Conservation (phyloP, 805 yeast genomes). For the Yamadazyma olivae region DNA sequence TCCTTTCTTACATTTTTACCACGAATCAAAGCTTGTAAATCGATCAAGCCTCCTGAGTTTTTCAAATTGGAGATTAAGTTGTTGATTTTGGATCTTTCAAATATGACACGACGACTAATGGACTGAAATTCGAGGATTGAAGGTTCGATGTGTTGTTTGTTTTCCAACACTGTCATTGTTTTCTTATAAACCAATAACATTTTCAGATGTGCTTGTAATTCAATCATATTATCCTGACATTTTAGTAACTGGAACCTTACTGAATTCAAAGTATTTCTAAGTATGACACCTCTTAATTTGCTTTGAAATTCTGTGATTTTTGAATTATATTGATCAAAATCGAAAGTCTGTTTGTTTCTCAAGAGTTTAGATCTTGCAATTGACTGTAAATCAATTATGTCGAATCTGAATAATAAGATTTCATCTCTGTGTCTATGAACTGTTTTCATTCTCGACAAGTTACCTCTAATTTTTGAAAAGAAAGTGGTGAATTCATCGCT, state of each 20-base stretch:
- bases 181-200: constrained; percentile 18
- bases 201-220: constrained; percentile 39
- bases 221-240: constrained; percentile 17
- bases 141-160: constrained; percentile 20
- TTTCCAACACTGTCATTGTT: constrained; percentile 19
- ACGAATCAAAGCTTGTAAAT: constrained; percentile 39
- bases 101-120: constrained; percentile 22
- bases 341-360: constrained; percentile 6
- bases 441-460: constrained; percentile 27
- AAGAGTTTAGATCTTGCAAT: constrained; percentile 26
- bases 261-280: constrained; percentile 20
- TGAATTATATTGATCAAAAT: constrained; percentile 14
- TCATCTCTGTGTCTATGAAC: constrained; percentile 34
- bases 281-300: constrained; percentile 36
- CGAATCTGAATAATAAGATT: constrained; percentile 23
- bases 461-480: constrained; percentile 53
- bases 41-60: constrained; percentile 17
- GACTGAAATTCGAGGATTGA: constrained; percentile 28
- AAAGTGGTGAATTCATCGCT: constrained; percentile 47
- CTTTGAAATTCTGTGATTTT: constrained; percentile 38
- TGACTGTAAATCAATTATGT: constrained; percentile 40
- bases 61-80: constrained; percentile 15
- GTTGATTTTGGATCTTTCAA: constrained; percentile 14
- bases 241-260: constrained; percentile 10
- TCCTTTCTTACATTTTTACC: constrained; percentile 32